Base-by-base conservation (phyloP, 176 grass and related monocot species). In the Musa schizocarpa region DNA sequence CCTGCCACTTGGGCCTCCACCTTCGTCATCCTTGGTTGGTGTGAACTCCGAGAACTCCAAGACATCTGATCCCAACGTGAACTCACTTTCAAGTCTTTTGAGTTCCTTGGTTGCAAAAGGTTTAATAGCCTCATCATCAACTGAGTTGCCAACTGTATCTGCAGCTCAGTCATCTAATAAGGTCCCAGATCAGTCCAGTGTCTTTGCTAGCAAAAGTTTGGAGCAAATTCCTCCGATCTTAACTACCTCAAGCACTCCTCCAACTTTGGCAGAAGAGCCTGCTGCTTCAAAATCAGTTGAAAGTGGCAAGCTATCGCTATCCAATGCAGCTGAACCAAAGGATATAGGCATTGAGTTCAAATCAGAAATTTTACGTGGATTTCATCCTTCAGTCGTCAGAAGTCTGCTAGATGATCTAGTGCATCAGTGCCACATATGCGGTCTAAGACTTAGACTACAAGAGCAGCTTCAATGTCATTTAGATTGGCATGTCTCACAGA, bases 91-190 rank as follows among this genome's bases (percentile, higher is more conserved):
- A 26, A 91, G 86, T 81, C 85, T 94, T 69, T 86, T 99, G 74
- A 91, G 82, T 87, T 89, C 90, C 65, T 86, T 99, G 77, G 88
- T 99, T 82, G 86, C 88, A 65, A 99, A 99, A 73, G 95, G 95
- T 61, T 68, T 99, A 75, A 94, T 99, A 74, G 91, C 90, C 77
- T 89, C 90, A 1, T 80, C 82, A 57, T 83, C 81, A 70, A 81
- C 74, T 74, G 86, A 86, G 82, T 75, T 76, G 24, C 84, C 85
- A n/a, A 57, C 62, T 63, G 22, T 79, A 22, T 54, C 25, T 74
- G 34, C 70, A 27, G 69, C 70, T 66, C 74, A 81, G 27, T 74
- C 51, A 48, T 22, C 77, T 63, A 80, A 86, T 25, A 76, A 81
- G 50, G 25, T 57, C 70, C 57, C 71, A 65, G 83, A 69, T 27